Percentiles rank a stretch among this genome's conserved stretches.
Evolutionary conservation across 495 filamentous ascomycete species (phyloP).

Genomic region (Daldinia caldariorum): DNA sequence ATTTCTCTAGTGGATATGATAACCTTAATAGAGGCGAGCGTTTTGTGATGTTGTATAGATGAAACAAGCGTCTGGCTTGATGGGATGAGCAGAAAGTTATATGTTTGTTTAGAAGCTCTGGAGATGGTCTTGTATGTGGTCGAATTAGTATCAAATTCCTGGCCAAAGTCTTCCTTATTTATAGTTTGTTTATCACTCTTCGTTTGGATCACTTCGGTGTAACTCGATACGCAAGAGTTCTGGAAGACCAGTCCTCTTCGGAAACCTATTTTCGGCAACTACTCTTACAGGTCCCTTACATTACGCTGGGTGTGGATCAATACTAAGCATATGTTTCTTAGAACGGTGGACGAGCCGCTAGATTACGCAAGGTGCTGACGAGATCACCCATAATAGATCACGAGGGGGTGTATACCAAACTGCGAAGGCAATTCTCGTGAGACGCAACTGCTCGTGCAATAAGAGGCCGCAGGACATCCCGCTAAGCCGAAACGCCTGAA

Average conservation of each 20-base stretch:
- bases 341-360: constrained; percentile 12
- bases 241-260: neutral
- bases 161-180: neutral
- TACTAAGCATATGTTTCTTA: neutral
- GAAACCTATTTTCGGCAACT: constrained; percentile 13
- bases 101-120: neutral
- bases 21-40: constrained; percentile 5
- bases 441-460: neutral
- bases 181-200: neutral
- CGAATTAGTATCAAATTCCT: neutral
- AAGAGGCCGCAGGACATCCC: neutral
- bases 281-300: neutral
- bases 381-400: constrained; percentile 16
- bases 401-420: constrained; percentile 3
- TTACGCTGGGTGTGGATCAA: neutral
- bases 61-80: neutral
- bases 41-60: neutral
- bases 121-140: neutral
- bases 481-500: constrained; percentile 10
- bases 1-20: constrained; percentile 8
- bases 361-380: constrained; percentile 26
- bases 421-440: neutral
- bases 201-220: neutral
- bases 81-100: neutral
- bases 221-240: neutral